Conservation (phyloP, 2,329 filamentous ascomycete genomes). For the Trichoderma sp. region DNA sequence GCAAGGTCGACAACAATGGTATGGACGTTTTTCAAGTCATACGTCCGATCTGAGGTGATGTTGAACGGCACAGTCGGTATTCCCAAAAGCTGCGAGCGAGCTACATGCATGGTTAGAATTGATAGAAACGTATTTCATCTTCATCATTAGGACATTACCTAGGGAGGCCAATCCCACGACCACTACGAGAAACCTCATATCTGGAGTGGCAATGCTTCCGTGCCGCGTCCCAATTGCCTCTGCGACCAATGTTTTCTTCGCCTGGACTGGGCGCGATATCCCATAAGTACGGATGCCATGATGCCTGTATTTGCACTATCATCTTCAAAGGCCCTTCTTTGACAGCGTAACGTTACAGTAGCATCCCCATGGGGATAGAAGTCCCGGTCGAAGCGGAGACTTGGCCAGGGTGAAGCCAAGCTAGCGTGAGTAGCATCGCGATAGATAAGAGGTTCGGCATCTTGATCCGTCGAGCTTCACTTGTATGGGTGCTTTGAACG, state of each 20-base stretch:
- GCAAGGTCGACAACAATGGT: slow-evolving; percentile 9
- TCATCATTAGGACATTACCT: neutral
- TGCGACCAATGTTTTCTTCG: neutral
- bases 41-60: slow-evolving; percentile 2
- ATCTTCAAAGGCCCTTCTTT: neutral
- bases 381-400: neutral
- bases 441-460: slow-evolving; percentile 1
- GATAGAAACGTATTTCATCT: neutral
- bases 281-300: neutral
- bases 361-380: slow-evolving; percentile 6
- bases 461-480: neutral
- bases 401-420: neutral
- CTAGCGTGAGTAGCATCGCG: slow-evolving; percentile 1
- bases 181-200: slow-evolving; percentile 4
- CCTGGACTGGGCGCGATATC: neutral
- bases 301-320: neutral
- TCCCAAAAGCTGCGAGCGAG: slow-evolving; percentile 12
- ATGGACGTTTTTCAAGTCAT: slow-evolving; percentile 11
- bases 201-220: neutral
- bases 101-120: neutral
- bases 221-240: neutral
- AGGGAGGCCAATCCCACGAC: neutral
- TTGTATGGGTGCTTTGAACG: neutral
- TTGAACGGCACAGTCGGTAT: slow-evolving; percentile 20
- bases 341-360: slow-evolving; percentile 13